Base-by-base conservation (phyloP, 202 grass and related monocot species). In the Zoysia matrella region DNA sequence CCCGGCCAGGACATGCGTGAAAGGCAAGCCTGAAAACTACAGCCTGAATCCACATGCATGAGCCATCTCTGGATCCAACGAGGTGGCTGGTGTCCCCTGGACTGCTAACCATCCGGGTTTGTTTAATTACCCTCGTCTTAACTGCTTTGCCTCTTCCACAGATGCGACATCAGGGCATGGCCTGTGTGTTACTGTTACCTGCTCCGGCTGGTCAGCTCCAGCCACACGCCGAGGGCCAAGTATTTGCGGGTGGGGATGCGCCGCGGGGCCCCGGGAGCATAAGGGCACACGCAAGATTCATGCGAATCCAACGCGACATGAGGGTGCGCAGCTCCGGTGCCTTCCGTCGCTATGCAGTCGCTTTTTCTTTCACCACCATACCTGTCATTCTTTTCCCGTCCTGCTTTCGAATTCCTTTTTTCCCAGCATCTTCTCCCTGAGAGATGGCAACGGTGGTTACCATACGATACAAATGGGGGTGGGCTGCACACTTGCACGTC, bases 221-320 rank as follows among this genome's bases (percentile, higher is more conserved):
- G 78, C 52, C 78, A 78, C 73, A 41, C 78, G 67, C 83, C 73
- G 51, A 55, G 73, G 61, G 78, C 9, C 82, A 46, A 48, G 8
- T 39, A 67, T 12, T 74, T 75, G 45, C 11, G 22, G 2, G 73
- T 18, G 64, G 41, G 39, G 42, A 53, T 56, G 54, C 16, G 5
- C 4, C 3, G 60, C 64, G 67, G 85, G 70, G 16, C 71, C 81
- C 46, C n/a, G 11, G 47, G 70, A 47, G 64, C 75, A 86, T 79
- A 69, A 80, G 66, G 40, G 71, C 79, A 79, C 69, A 79, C 75
- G 75, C 79, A 83, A 77, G 86, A 86, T 89, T 80, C 83, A 80
- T 89, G 86, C 83, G 74, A 86, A 92, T 86, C 83, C 83, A 92
- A 81, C 90, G 72, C 75, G 71, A 84, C 76, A 16, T 64, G 2